These are phyloP conservation scores for Aspergillus fructus DNA, from an alignment of 2,329 filamentous ascomycete species.

Conservation along the genomic window DNA sequence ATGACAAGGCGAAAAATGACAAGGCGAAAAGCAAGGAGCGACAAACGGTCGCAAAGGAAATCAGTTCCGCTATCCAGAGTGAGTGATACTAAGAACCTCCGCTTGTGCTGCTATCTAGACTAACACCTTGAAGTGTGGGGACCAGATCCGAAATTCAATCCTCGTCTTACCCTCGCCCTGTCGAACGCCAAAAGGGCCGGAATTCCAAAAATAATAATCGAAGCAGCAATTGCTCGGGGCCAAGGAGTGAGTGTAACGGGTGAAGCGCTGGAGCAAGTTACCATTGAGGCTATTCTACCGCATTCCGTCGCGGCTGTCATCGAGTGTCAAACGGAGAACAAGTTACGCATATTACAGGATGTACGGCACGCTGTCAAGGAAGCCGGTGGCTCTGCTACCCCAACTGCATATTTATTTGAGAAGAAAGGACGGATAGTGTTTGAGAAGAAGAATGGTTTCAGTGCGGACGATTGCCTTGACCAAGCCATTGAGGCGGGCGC, in stretches of 20 bases:
- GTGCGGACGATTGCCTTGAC: conserved; percentile 72
- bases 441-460: conserved; percentile 55
- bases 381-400: conserved; percentile 66
- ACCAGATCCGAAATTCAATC: conserved; percentile 70
- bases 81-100: conserved; percentile 26
- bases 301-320: conserved; percentile 73
- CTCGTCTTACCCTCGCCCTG: conserved; percentile 71
- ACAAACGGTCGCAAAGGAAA: conserved; percentile 66
- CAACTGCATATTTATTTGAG: conserved; percentile 81
- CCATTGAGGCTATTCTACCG: conserved; percentile 77
- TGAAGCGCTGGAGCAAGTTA: conserved; percentile 71
- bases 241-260: conserved; percentile 79
- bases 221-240: conserved; percentile 81
- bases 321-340: conserved; percentile 83
- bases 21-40: conserved; percentile 70
- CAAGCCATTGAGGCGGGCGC: conserved; percentile 82
- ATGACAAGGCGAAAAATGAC: conserved; percentile 89
- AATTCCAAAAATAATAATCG: conserved; percentile 80
- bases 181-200: conserved; percentile 78
- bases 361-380: conserved; percentile 71
- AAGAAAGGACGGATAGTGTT: conserved; percentile 75
- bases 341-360: conserved; percentile 70
- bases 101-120: neutral
- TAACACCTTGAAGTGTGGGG: conserved; percentile 63
- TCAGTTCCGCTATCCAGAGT: conserved; percentile 75